Percentiles rank a stretch among this genome's conserved stretches.
phyloP scores from a whole-genome alignment of 495 filamentous ascomycete genomes.

The Tuber calosporum region DNA sequence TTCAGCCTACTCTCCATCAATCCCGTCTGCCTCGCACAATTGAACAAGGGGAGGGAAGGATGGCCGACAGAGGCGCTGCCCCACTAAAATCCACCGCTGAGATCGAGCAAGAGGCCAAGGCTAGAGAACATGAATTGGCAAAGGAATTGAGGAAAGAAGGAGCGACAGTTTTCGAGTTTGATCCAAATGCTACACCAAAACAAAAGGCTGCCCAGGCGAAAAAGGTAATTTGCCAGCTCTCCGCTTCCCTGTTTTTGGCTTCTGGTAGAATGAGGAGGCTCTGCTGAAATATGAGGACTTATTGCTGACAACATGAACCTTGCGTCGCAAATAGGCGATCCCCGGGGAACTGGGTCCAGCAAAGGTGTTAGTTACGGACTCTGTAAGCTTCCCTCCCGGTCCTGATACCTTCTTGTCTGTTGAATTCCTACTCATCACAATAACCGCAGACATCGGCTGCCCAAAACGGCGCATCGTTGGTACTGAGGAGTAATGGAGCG shows the following conservation, averaged over 20 bases:
- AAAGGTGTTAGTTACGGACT: constrained; percentile 16
- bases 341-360: constrained; percentile 28
- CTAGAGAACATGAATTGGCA: constrained; percentile 62
- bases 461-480: background rate
- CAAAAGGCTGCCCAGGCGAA: constrained; percentile 72
- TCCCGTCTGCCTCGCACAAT: background rate
- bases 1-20: background rate
- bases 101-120: constrained; percentile 47
- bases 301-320: background rate
- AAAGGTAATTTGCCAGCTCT: constrained; percentile 54
- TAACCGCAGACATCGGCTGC: background rate
- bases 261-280: background rate
- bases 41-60: constrained; percentile 18
- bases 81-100: constrained; percentile 20
- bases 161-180: constrained; percentile 70
- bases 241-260: background rate
- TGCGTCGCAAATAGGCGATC: constrained; percentile 28
- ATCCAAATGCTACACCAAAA: constrained; percentile 75
- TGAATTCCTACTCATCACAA: background rate
- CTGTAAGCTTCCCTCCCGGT: background rate
- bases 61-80: constrained; percentile 31
- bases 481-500: background rate
- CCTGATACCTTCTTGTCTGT: background rate
- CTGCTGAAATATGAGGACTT: constrained; percentile 10
- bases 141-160: constrained; percentile 70